phyloP scores from a whole-genome alignment of 495 filamentous ascomycete species.

The Aspergillus hancockii region DNA sequence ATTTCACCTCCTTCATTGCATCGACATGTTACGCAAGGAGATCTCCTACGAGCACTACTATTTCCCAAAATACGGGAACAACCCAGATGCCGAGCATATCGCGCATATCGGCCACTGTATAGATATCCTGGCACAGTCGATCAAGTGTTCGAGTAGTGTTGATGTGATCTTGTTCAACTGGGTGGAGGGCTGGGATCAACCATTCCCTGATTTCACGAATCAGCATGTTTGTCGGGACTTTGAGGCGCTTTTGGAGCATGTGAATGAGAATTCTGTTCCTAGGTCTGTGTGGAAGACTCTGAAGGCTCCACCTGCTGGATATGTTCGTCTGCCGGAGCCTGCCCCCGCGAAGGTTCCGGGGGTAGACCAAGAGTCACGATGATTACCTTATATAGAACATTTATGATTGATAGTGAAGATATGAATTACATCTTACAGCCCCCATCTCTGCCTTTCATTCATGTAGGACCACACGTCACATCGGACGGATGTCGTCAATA shows the following conservation, averaged over 20 bases:
- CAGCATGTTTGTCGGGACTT: slow-evolving; percentile 17
- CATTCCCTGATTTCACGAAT: slow-evolving; percentile 30
- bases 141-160: slow-evolving; percentile 33
- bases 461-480: no score
- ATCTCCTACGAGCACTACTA: no score
- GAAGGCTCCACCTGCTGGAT: not conserved
- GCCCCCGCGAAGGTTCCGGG: no score
- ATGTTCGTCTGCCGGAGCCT: not conserved
- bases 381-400: no score
- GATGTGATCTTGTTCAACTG: slow-evolving; percentile 35
- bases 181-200: slow-evolving; percentile 32
- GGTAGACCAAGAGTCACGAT: no score
- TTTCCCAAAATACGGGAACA: not conserved
- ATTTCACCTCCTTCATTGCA: slow-evolving; percentile 27
- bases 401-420: no score
- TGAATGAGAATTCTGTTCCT: not conserved
- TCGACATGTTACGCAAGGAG: no score
- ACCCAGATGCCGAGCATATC: slow-evolving; percentile 4
- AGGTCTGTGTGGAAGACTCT: not conserved
- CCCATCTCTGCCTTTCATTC: no score
- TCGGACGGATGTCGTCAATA: no score
- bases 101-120: slow-evolving; percentile 34
- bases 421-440: no score
- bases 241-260: slow-evolving; percentile 18
- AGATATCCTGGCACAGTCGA: slow-evolving; percentile 32